Evolutionary conservation across 176 grass and related monocot genomes (phyloP).

Genomic region (Phragmites australis): DNA sequence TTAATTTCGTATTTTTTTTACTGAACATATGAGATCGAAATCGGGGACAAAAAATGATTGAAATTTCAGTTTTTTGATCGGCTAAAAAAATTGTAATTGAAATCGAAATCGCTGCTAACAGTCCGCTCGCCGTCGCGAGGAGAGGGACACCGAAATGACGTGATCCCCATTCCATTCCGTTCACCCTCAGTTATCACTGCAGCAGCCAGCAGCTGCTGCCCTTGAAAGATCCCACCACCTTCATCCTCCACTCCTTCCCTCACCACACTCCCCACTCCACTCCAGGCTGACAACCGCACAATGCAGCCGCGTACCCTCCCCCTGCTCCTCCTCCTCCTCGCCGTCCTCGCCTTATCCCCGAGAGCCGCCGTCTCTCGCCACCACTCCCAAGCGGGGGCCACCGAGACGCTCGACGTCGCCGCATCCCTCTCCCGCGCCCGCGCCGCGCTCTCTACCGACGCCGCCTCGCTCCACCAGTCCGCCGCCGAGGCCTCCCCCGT

Average conservation of each 20-base stretch:
- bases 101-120: too few species aligned
- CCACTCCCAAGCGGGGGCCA: background rate
- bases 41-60: too few species aligned
- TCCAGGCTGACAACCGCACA: too few species aligned
- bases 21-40: too few species aligned
- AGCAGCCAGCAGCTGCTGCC: background rate
- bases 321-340: conserved; percentile 22
- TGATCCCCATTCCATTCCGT: background rate
- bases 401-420: conserved; percentile 59
- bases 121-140: background rate
- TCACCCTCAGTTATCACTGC: conserved; percentile 27
- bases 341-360: conserved; percentile 8
- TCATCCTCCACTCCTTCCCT: background rate
- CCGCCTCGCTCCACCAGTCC: conserved; percentile 38
- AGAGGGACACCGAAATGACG: conserved; percentile 9
- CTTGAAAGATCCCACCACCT: conserved; percentile 32
- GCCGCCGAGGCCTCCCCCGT: background rate
- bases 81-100: too few species aligned
- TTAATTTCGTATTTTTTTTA: too few species aligned
- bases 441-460: conserved; percentile 55
- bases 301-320: conserved; percentile 28
- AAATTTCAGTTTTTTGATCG: too few species aligned
- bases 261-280: background rate
- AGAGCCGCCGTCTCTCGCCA: conserved; percentile 14
- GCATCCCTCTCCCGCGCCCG: conserved; percentile 55